These are phyloP conservation scores for Diplodia scrobiculata DNA, from an alignment of 2,329 filamentous ascomycete species.

Conservation along the genomic window DNA sequence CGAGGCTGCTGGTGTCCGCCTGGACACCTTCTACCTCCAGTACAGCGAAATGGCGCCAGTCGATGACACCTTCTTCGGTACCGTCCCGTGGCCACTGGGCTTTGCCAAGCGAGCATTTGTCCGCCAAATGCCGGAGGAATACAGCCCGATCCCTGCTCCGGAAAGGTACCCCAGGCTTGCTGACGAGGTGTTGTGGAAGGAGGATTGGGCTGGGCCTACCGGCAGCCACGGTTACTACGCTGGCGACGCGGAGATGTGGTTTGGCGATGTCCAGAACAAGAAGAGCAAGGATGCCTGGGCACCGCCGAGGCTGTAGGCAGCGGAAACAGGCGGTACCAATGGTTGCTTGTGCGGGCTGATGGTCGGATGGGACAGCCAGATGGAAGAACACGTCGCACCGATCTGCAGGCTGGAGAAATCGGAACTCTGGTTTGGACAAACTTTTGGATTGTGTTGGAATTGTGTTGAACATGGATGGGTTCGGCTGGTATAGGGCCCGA, in stretches of 20 bases:
- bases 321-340: background rate
- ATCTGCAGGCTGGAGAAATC: too few relatives aligned
- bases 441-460: too few relatives aligned
- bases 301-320: background rate
- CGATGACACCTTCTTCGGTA: background rate
- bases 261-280: background rate
- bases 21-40: background rate
- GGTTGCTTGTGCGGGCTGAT: background rate
- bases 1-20: background rate
- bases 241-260: background rate
- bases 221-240: background rate
- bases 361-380: too few relatives aligned
- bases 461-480: too few relatives aligned
- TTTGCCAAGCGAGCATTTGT: background rate
- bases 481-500: too few relatives aligned
- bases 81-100: background rate
- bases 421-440: too few relatives aligned
- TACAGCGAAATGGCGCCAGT: too few relatives aligned
- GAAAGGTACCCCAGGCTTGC: too few relatives aligned
- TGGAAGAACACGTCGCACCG: too few relatives aligned
- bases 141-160: too few relatives aligned
- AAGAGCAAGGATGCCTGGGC: background rate
- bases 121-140: background rate
- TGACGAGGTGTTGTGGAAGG: too few relatives aligned
- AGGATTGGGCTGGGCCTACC: background rate